These are phyloP conservation scores for Omphalotus guepiniiformis DNA, from an alignment of 768 basidiomycete genomes.

Conservation along the genomic window DNA sequence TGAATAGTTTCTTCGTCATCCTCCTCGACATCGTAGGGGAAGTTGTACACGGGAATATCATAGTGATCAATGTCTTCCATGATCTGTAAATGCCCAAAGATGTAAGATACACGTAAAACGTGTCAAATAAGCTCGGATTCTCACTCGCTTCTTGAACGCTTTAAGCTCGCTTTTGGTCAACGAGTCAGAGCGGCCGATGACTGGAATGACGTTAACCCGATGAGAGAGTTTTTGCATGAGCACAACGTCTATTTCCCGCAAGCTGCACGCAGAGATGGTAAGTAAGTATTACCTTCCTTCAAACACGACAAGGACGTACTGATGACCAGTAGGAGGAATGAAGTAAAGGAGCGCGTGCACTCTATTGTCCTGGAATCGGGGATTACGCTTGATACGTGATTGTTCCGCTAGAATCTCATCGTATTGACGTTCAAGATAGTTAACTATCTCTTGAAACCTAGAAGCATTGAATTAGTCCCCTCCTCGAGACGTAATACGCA, in stretches of 20 bases:
- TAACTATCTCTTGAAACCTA: slow-evolving; percentile 86
- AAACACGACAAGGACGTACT: slow-evolving; percentile 43
- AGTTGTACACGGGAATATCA: slow-evolving; percentile 89
- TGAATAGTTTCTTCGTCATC: slow-evolving; percentile 90
- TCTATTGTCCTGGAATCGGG: slow-evolving; percentile 85
- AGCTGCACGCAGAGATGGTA: slow-evolving; percentile 26
- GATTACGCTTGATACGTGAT: slow-evolving; percentile 90
- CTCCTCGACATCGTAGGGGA: slow-evolving; percentile 91
- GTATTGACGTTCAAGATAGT: slow-evolving; percentile 87
- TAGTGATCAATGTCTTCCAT: slow-evolving; percentile 94
- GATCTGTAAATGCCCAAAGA: slow-evolving; percentile 40
- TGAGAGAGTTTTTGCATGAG: slow-evolving; percentile 87
- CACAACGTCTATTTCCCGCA: slow-evolving; percentile 91
- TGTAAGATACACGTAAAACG: slow-evolving; percentile 12
- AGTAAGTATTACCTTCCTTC: not conserved
- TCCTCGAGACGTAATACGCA: not conserved
- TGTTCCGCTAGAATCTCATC: slow-evolving; percentile 87
- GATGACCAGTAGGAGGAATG: slow-evolving; percentile 83
- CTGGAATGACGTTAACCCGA: slow-evolving; percentile 91
- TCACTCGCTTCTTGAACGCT: slow-evolving; percentile 80
- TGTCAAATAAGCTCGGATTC: slow-evolving; percentile 17
- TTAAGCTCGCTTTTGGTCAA: slow-evolving; percentile 75
- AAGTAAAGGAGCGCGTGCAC: slow-evolving; percentile 89
- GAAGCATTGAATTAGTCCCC: not conserved
- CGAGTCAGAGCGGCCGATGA: slow-evolving; percentile 86